Base-by-base conservation (phyloP, 2,329 filamentous ascomycete species). In the Fusarium aywerte region DNA sequence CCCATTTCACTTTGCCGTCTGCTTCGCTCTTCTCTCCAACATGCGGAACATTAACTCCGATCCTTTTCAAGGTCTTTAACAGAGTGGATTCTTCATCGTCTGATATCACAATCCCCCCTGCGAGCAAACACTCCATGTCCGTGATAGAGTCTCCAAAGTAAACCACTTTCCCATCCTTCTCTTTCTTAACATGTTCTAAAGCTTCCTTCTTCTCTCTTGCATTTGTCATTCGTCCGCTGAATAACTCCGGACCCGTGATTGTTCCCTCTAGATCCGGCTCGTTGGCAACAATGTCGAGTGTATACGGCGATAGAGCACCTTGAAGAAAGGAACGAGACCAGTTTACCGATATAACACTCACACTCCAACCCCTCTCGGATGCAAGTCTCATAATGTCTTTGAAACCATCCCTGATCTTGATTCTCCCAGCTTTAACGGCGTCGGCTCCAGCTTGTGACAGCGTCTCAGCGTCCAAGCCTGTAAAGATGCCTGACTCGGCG, bases 91-190 rank as follows among this genome's bases (percentile, higher is more conserved):
- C 67, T 58, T 76, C 76, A 16, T 76, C 69, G 35, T 80, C 71
- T 2, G 81, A 78, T 36, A 88, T 78, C 39, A 84, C 80, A 21
- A 87, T 75, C 5, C 85, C 86, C 7, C 76, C 75, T 21, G 74
- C 71, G 5, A 86, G 66, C 35, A 88, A 74, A 59, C 85, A 88
- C 70, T 83, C 81, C 56, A 88, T 74, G 71, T 88, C 86, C 3
- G 85, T 87, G 3, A 80, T 80, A 27, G 85, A 87, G 72, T 88
- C 86, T 9, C 86, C 86, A 72, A 87, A 82, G 75, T 88, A 88
- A n/a, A 85, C 72, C n/a, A 78, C 70, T 55, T 66, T 55, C 2
- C 57, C 65, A 6, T 71, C 65, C 13, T 53, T 50, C 13, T 70
- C 70, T 8, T 54, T 54, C 31, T 43, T 62, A 31, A 80, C 65